phyloP scores from a whole-genome alignment of 192 early-diverging fungal genomes.

The Geranomyces variabilis region DNA sequence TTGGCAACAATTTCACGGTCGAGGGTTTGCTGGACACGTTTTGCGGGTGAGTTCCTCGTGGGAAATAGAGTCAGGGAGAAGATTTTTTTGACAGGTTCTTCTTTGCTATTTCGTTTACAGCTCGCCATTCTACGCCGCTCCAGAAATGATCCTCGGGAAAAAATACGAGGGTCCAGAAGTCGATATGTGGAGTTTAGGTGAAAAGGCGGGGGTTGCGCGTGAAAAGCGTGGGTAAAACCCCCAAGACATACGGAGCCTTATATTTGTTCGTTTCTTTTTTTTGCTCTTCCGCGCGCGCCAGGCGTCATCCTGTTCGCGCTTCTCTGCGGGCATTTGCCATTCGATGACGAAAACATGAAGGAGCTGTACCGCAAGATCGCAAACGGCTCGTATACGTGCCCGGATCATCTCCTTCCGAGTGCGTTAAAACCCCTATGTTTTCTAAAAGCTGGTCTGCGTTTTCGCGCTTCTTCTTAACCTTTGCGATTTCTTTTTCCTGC shows the following conservation, averaged over 20 bases:
- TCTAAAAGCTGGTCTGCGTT: constrained; percentile 51
- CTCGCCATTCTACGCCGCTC: constrained; percentile 80
- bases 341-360: constrained; percentile 83
- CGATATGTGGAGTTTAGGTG: constrained; percentile 80
- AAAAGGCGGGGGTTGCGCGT: no score
- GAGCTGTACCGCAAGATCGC: constrained; percentile 85
- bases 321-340: constrained; percentile 82
- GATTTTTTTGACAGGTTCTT: neutral
- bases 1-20: constrained; percentile 67
- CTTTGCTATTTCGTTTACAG: constrained; percentile 18
- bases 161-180: constrained; percentile 85
- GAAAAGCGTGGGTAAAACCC: no score
- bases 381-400: constrained; percentile 63
- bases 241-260: no score
- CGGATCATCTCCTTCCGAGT: constrained; percentile 60
- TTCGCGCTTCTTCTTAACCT: neutral
- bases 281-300: constrained; percentile 15
- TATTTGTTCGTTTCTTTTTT: no score
- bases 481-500: constrained; percentile 37
- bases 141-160: constrained; percentile 82
- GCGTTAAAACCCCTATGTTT: neutral
- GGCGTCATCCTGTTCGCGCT: constrained; percentile 85
- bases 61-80: neutral
- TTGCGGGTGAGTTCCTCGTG: constrained; percentile 49
- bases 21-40: constrained; percentile 58